Base-by-base conservation (phyloP, 169 alveolate genomes). In the Cryptosporidium ubiquitum region DNA sequence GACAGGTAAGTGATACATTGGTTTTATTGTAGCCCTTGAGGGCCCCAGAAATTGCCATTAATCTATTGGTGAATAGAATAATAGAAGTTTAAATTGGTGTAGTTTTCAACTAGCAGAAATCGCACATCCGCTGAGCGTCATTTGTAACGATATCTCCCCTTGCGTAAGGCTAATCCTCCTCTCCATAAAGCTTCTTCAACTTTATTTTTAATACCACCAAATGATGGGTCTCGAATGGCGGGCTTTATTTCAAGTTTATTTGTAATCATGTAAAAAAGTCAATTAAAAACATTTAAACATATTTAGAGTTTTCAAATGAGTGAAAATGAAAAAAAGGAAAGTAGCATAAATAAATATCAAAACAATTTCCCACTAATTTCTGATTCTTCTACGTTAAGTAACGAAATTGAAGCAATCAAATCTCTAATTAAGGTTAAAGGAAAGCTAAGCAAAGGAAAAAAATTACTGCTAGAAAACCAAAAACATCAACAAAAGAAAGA, bases 101-200 rank as follows among this genome's bases (percentile, higher is more conserved):
- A 97, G 99, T 97, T 97, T 97, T 97, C 99, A 97, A 97, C 98
- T 97, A 97, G 99, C 99, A 97, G 96, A 94, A 93, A 96, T 96
- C 98, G 99, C 98, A 98, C 98, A 97, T 97, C 99, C 99, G 99
- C 98, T 96, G 95, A 96, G 98, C 99, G 99, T 96, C 99, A 97
- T 96, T 94, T 97, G 98, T 98, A 96, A 95, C 99, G 99, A 96
- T 96, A 96, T 95, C 96, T 97, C 99, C 99, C 99, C 99, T 97
- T 96, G 97, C 98, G 98, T 98, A 97, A 97, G 96, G 98, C 96
- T 97, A 92, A 58, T 14, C 14, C 0, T 0, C 2, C 0, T 5
- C 26, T 20, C 2, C 3, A 12, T n/a, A 3, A 55, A 7, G 7
- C 20, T 55, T 23, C 37, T 26, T 7, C 3, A 26, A 3, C 35